Evolutionary conservation across 768 basidiomycete species (phyloP), one percentile per base, ranked within the genome.

Genomic region (Hortiboletus campestris): DNA sequence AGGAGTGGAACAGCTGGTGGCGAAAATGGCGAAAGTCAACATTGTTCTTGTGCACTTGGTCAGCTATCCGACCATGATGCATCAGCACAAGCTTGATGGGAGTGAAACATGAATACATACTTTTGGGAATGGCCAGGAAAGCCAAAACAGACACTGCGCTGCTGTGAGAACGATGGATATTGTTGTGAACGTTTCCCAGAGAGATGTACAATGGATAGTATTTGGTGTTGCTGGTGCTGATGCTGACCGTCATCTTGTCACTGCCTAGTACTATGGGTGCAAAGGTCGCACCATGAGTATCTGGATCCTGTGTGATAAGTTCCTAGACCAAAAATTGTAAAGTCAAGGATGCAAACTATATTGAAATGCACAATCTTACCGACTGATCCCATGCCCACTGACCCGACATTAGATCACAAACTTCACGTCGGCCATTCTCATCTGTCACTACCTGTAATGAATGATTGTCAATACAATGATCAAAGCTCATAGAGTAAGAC

Each of bases 91-190:
- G n/a, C n/a, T n/a, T n/a, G n/a, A n/a, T n/a, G n/a, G n/a, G 29
- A 29, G 29, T 29, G 29, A 29, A 29, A 29, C 7, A 29, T 6
- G 29, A 7, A 29, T 29, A 29, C 29, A 4, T 45, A 56, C 71
- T 52, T 63, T 74, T 71, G 4, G 67, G 64, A 42, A 74, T 71
- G 1, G 65, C 54, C 4, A 74, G 61, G 49, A 73, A 74, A 0
- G 45, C 62, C 7, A 59, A 20, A 20, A 61, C 25, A 1, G 64
- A 20, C 0, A 60, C 31, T 4, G 51, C 41, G 35, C 51, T 32
- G 1, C 35, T 8, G 25, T 63, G 60, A 4, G 60, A 53, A 8
- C 29, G 7, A 10, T 17, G 32, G 17, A 60, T 44, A 25, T 55
- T 55, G 43, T 64, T 64, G 22, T 52, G 49, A 10, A 60, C 29